These are phyloP conservation scores for Pugionium cornutum DNA, from an alignment of 345 rosid genomes.

Conservation along the genomic window DNA sequence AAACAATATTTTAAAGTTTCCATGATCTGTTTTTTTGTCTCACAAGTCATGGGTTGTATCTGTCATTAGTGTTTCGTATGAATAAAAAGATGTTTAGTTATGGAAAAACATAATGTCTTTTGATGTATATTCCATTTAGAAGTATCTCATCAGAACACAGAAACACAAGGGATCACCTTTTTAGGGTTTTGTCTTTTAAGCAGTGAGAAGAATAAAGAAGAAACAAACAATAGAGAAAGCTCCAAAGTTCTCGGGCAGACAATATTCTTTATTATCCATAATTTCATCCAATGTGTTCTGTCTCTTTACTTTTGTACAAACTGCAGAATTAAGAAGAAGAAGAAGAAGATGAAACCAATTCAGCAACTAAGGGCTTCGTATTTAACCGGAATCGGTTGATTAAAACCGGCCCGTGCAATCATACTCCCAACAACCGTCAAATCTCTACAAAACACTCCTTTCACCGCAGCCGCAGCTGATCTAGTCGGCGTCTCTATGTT, in stretches of 20 bases:
- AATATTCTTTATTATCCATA: constrained; percentile 41
- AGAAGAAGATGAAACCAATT: constrained; percentile 12
- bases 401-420: constrained; percentile 74
- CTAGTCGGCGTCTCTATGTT: constrained; percentile 21
- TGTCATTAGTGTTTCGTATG: not conserved
- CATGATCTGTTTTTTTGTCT: not conserved
- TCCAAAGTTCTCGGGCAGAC: constrained; percentile 43
- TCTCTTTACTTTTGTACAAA: constrained; percentile 37
- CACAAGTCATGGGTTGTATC: constrained; percentile 10
- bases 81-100: not conserved
- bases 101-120: not conserved
- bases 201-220: constrained; percentile 16
- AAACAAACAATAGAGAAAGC: constrained; percentile 38
- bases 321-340: not conserved
- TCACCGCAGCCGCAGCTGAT: constrained; percentile 39
- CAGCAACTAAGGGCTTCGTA: constrained; percentile 92
- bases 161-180: constrained; percentile 1
- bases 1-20: constrained; percentile 5
- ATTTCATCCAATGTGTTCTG: constrained; percentile 39
- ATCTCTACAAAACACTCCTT: constrained; percentile 92
- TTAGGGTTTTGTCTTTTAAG: constrained; percentile 8
- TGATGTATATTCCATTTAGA: no score
- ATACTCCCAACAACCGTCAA: constrained; percentile 75
- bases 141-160: constrained; percentile 3
- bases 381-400: constrained; percentile 73